Conservation (phyloP, 1,139 yeast species). For the Candida neerlandica region DNA sequence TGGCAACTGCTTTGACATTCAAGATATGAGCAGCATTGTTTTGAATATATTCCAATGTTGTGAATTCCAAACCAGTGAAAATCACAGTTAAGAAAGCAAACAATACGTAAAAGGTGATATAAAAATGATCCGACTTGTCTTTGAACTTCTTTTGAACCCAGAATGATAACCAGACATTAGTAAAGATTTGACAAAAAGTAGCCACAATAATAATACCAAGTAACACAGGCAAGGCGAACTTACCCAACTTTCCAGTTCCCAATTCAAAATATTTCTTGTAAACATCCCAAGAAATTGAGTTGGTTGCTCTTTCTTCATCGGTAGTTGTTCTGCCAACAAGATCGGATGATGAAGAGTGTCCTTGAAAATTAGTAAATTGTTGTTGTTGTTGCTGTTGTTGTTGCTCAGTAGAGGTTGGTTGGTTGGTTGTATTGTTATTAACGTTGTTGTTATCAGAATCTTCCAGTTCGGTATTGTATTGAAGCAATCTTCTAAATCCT, state of each 20-base stretch:
- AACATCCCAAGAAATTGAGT: conserved; percentile 42
- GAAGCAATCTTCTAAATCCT: conserved; percentile 31
- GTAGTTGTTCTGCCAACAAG: conserved; percentile 30
- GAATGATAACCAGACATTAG: conserved; percentile 45
- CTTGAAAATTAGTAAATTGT: neutral
- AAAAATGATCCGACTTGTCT: conserved; percentile 26
- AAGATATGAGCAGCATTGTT: conserved; percentile 42
- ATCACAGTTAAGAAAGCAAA: conserved; percentile 46
- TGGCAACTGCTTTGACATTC: conserved; percentile 40
- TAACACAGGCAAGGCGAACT: conserved; percentile 33
- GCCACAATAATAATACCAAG: conserved; percentile 43
- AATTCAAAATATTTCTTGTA: conserved; percentile 36
- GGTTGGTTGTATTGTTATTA: neutral
- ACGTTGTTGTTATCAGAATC: conserved; percentile 1
- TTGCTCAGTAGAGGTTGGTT: neutral
- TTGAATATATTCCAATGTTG: conserved; percentile 56
- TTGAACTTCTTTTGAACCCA: conserved; percentile 36
- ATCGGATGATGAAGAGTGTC: conserved; percentile 12
- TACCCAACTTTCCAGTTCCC: conserved; percentile 44
- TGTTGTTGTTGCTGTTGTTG: neutral
- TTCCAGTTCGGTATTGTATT: conserved; percentile 24
- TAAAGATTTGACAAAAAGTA: conserved; percentile 38
- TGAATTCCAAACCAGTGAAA: conserved; percentile 53
- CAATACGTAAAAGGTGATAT: conserved; percentile 36
- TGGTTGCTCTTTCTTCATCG: conserved; percentile 43